phyloP scores from a whole-genome alignment of 441 rosid species.

The Populus hybrid region DNA sequence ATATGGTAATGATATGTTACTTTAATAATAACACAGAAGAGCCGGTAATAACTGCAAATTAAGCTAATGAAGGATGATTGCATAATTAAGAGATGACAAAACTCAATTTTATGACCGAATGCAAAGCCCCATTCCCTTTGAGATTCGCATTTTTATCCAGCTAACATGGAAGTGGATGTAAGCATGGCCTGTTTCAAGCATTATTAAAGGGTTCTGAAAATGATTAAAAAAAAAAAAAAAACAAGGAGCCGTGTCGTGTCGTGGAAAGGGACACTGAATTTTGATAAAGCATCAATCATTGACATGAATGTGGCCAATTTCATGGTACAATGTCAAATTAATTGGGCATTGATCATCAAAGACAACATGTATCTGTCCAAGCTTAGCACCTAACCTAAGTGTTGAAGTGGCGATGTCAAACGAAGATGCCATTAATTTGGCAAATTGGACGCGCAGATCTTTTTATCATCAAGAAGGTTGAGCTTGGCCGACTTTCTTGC shows the following conservation, averaged over 20 bases:
- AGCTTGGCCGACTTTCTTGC: not conserved
- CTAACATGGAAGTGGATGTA: not conserved
- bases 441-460: not conserved
- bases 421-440: not conserved
- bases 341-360: not conserved
- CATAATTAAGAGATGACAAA: not conserved
- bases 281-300: not conserved
- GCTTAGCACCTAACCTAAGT: too few relatives aligned
- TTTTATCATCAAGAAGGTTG: too few relatives aligned
- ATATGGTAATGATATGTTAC: not conserved
- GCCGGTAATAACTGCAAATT: not conserved
- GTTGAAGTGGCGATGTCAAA: not conserved
- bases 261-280: not conserved
- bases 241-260: not conserved
- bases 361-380: not conserved
- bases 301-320: not conserved
- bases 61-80: not conserved
- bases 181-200: not conserved
- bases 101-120: not conserved
- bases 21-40: not conserved
- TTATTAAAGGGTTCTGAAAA: not conserved
- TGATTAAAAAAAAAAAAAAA: not conserved
- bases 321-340: not conserved
- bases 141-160: not conserved
- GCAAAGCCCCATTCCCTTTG: not conserved